Percentiles rank a stretch among this genome's conserved stretches.
Evolutionary conservation across 306 rosid genomes (phyloP).

Genomic region (Senna siamea): DNA sequence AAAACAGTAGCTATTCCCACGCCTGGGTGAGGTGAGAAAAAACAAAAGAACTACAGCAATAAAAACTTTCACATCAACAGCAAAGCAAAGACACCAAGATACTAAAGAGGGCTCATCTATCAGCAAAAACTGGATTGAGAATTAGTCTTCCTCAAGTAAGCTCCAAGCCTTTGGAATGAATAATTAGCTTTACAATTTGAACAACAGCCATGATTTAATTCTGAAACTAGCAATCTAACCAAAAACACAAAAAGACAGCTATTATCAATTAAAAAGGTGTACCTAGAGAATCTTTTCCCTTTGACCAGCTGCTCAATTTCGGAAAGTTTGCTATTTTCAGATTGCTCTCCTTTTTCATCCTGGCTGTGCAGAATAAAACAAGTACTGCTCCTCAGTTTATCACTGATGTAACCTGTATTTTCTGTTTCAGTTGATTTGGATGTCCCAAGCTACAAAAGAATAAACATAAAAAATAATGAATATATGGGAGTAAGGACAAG

Average conservation of each 20-base stretch:
- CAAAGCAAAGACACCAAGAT: not conserved
- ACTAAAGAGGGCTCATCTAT: conserved; percentile 3
- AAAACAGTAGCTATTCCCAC: conserved; percentile 5
- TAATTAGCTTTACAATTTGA: conserved; percentile 24
- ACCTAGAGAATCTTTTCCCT: conserved; percentile 49
- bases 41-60: not conserved
- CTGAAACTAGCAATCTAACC: conserved; percentile 33
- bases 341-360: conserved; percentile 35
- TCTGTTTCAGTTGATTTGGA: conserved; percentile 36
- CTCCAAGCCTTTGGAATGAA: conserved; percentile 3
- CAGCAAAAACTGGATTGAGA: not conserved
- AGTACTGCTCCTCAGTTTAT: conserved; percentile 30
- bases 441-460: conserved; percentile 40
- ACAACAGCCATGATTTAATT: conserved; percentile 14
- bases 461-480: conserved; percentile 1
- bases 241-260: not conserved
- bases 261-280: conserved; percentile 23
- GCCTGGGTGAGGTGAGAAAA: not conserved
- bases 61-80: not conserved
- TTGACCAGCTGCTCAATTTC: conserved; percentile 47
- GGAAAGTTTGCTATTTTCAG: conserved; percentile 39
- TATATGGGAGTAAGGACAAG: not conserved
- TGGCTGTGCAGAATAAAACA: conserved; percentile 22
- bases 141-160: conserved; percentile 3
- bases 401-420: conserved; percentile 12